Base-by-base conservation (phyloP, 1,284 basidiomycete genomes). In the Cerrena zonata region DNA sequence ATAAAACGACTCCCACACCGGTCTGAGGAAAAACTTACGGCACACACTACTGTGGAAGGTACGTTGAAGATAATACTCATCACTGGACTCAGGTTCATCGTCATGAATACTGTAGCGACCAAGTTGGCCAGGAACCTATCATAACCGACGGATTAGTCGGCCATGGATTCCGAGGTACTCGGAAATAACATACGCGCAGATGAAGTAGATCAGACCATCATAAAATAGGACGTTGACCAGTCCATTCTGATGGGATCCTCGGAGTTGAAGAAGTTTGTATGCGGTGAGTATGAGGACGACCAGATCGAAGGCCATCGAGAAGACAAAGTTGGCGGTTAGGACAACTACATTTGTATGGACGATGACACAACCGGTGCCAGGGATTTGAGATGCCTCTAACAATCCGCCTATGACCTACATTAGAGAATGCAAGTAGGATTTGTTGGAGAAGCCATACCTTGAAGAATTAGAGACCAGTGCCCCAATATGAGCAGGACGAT, bases 51-150 rank as follows among this genome's bases (percentile, higher is more conserved):
- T 13, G 80, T 80, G 48, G 82, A 80, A 4, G 83, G 82, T 30
- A 85, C 82, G 56, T 84, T 84, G 38, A 76, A 79, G 49, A 85
- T 81, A 61, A 84, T 78, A n/a, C 78, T 80, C 82, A 85, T 83
- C 50, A 84, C 75, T 2, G 82, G 71, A 58, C 86, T 85, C 42
- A 86, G 64, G 61, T 85, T 71, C 19, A 86, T 66, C 19, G 82
- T 64, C 81, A 85, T 84, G 62, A 85, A 84, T 47, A 30, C 37
- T 23, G 36, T 19, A 18, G 83, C 83, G 38, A 84, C 55, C 53
- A 84, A 61, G 61, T 86, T 86, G 13, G 78, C 71, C 56, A 84
- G 58, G 66, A 86, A 84, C 19, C 80, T 84, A n/a, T n/a, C n/a
- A n/a, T n/a, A 26, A 38, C 47, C 37, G 12, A 41, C 23, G 51